A percentile compares a stretch with the other conserved stretches of the same genome.
Conservation (phyloP, 768 basidiomycete genomes). For the Amanita subjunquillea region DNA sequence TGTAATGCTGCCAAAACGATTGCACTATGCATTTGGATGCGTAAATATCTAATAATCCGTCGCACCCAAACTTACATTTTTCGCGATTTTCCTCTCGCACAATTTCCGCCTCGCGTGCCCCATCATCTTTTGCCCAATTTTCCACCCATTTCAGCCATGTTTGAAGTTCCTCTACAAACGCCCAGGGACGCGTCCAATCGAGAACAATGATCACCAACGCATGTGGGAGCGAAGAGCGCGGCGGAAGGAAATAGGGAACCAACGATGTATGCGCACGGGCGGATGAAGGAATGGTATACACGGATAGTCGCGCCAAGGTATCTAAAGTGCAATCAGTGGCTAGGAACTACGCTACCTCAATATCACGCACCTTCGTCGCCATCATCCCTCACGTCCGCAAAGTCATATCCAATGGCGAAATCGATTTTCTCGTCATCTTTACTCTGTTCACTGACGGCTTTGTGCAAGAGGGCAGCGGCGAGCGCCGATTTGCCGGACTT, state of each 20-base stretch:
- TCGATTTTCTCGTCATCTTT: constrained; percentile 56
- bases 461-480: constrained; percentile 62
- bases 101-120: constrained; percentile 62
- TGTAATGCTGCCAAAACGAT: constrained; percentile 82
- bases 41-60: constrained; percentile 1
- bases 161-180: constrained; percentile 77
- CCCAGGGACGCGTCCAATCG: constrained; percentile 95
- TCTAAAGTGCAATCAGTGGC: constrained; percentile 35
- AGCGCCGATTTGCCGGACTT: constrained; percentile 72
- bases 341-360: background rate
- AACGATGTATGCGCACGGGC: constrained; percentile 61
- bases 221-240: constrained; percentile 53
- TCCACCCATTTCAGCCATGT: constrained; percentile 86
- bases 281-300: constrained; percentile 84
- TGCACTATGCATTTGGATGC: constrained; percentile 46
- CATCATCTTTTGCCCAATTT: constrained; percentile 63
- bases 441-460: constrained; percentile 41
- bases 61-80: constrained; percentile 45
- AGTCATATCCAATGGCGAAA: constrained; percentile 88
- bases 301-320: constrained; percentile 78
- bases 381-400: constrained; percentile 84
- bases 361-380: constrained; percentile 76
- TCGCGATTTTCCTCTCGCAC: constrained; percentile 75
- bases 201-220: constrained; percentile 77
- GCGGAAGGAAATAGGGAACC: constrained; percentile 71